Evolutionary conservation across 2,329 filamentous ascomycete genomes (phyloP), one percentile per base, ranked within the genome.

Genomic region (Truncatella angustata): DNA sequence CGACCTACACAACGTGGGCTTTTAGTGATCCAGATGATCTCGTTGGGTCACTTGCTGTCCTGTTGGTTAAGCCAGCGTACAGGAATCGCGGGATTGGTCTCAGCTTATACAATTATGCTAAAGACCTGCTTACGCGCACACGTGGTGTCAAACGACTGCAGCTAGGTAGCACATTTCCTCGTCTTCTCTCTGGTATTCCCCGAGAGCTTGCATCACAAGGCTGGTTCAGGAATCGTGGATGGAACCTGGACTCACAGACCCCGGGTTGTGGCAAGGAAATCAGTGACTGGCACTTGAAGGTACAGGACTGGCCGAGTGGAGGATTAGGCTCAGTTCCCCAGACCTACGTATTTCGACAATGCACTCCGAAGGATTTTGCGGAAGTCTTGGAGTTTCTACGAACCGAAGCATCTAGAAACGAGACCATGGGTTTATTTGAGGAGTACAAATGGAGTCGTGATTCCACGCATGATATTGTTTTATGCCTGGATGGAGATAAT

Each of bases 1-100:
- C 81, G 9, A 84, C 81, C 7, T 85, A 80, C 60, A 78, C 80
- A 26, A 81, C 78, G 4, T 84, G 80, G 63, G 73, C 77, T 42
- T 77, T 82, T 56, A 75, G 74, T 55, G 75, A 71, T 35, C 74
- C 72, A 18, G 76, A 81, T 55, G 72, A 72, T 30, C 68, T 83
- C 36, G 72, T 84, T 43, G 82, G 80, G 7, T 84, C 79, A 3
- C 62, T 85, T 28, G 80, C 80, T 10, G 66, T 75, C 10, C 64
- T 85, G 24, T 63, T 85, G 30, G 81, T 85, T 18, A 74, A 72
- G 28, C 69, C 75, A 30, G 66, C 71, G 1, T 75, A 74, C 60
- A 72, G 75, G 23, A 64, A 70, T 48, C 72, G 70, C 46, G 82
- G 82, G 0, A 73, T 85, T 44, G 82, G 82, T 12, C 63, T 70